phyloP scores from a whole-genome alignment of 2,329 filamentous ascomycete species.

The Calonectria ilicicola region DNA sequence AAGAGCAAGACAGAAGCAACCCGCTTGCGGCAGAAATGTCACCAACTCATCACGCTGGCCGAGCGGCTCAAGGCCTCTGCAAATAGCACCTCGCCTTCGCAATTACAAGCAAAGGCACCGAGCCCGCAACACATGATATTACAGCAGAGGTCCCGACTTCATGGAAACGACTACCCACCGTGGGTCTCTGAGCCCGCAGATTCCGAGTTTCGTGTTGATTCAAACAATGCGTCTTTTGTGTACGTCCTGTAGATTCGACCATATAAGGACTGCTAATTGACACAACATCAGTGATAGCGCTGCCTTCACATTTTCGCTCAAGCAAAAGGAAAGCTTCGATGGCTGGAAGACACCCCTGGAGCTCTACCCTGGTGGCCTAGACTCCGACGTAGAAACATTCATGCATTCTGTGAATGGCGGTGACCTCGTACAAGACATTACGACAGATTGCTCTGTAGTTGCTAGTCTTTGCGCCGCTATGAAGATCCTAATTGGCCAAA shows the following conservation, averaged over 20 bases:
- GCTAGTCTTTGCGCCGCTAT: slow-evolving; percentile 90
- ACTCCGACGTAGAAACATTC: slow-evolving; percentile 53
- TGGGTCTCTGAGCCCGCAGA: slow-evolving; percentile 77
- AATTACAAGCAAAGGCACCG: background rate
- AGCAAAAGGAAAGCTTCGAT: slow-evolving; percentile 81
- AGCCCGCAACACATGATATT: slow-evolving; percentile 59
- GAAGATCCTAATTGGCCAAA: slow-evolving; percentile 75
- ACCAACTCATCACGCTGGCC: slow-evolving; percentile 76
- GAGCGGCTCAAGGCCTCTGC: slow-evolving; percentile 76
- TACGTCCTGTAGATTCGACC: slow-evolving; percentile 53
- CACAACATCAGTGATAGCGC: slow-evolving; percentile 70
- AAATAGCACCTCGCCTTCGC: background rate
- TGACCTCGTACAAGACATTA: slow-evolving; percentile 94
- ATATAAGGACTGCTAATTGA: background rate
- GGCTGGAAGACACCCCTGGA: slow-evolving; percentile 86
- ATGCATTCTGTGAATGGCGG: slow-evolving; percentile 71
- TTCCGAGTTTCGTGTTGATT: slow-evolving; percentile 69
- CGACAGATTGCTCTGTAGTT: slow-evolving; percentile 96
- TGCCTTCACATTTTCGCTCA: slow-evolving; percentile 77
- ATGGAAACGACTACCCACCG: slow-evolving; percentile 85
- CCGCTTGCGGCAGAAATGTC: slow-evolving; percentile 76
- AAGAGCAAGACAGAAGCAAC: slow-evolving; percentile 71
- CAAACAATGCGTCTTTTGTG: slow-evolving; percentile 70
- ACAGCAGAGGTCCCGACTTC: slow-evolving; percentile 80
- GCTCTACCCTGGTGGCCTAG: slow-evolving; percentile 56